Percentiles rank a stretch among this genome's conserved stretches.
Conservation (phyloP, 2,329 filamentous ascomycete genomes). For the Nigrograna mackinnonii region DNA sequence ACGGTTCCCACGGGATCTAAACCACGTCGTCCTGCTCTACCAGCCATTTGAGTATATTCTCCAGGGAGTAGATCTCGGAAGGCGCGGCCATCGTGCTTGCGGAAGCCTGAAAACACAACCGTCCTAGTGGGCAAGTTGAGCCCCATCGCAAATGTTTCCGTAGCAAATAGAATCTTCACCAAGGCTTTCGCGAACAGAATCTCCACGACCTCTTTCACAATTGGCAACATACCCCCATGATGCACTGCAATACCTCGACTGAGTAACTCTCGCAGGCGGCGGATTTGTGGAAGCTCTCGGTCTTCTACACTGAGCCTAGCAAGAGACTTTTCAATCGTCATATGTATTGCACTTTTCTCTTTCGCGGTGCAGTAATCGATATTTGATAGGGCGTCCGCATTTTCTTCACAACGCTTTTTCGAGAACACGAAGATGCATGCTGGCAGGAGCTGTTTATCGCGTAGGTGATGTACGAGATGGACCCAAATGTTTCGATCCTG, state of each 20-base stretch:
- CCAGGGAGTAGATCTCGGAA: slow-evolving; percentile 92
- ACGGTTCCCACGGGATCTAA: slow-evolving; percentile 92
- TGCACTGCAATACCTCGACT: slow-evolving; percentile 92
- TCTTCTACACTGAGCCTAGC: slow-evolving; percentile 91
- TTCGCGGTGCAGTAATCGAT: slow-evolving; percentile 91
- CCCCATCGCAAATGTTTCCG: slow-evolving; percentile 98
- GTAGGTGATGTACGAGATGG: slow-evolving; percentile 87
- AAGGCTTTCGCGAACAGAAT: slow-evolving; percentile 93
- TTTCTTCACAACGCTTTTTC: slow-evolving; percentile 96
- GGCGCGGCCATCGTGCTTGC: slow-evolving; percentile 91
- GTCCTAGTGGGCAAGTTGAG: slow-evolving; percentile 94
- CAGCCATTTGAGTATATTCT: slow-evolving; percentile 99
- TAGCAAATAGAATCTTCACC: slow-evolving; percentile 96
- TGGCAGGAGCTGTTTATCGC: slow-evolving; percentile 83
- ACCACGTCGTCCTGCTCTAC: slow-evolving; percentile 88
- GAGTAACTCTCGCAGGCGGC: slow-evolving; percentile 82
- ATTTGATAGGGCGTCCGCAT: slow-evolving; percentile 91
- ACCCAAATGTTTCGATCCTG: slow-evolving; percentile 98
- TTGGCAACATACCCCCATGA: slow-evolving; percentile 90
- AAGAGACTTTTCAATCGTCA: slow-evolving; percentile 95
- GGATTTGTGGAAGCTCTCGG: slow-evolving; percentile 85
- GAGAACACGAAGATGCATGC: slow-evolving; percentile 99
- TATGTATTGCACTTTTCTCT: slow-evolving; percentile 96
- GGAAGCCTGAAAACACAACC: slow-evolving; percentile 95
- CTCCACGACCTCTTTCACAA: slow-evolving; percentile 97